These are phyloP conservation scores for Suillus ampliporus DNA, from an alignment of 768 basidiomycete genomes.

Conservation along the genomic window DNA sequence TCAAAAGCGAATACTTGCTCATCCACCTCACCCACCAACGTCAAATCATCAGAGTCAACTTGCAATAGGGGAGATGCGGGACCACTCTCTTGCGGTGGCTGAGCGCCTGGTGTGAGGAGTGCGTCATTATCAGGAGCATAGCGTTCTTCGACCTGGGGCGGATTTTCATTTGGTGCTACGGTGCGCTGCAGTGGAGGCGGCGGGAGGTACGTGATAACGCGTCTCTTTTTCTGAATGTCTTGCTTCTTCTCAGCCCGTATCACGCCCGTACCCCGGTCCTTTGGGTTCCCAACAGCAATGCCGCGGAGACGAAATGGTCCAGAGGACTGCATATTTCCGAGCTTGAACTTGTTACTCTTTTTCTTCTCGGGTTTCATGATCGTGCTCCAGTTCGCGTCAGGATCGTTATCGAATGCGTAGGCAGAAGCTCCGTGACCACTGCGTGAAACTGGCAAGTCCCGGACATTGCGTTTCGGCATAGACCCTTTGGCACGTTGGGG, in stretches of 20 bases:
- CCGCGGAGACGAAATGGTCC: conserved; percentile 29
- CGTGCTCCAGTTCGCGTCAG: conserved; percentile 21
- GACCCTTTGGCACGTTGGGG: conserved; percentile 9
- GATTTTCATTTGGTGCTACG: not conserved
- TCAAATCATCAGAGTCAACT: conserved; percentile 32
- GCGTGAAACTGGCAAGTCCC: not conserved
- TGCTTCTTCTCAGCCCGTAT: conserved; percentile 6
- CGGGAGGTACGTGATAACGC: conserved; percentile 36
- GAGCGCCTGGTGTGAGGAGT: not conserved
- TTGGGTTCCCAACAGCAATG: not conserved
- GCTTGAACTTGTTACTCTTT: not conserved
- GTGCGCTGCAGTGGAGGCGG: conserved; percentile 20
- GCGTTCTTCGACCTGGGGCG: not conserved
- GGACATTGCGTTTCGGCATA: conserved; percentile 8
- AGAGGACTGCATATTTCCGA: conserved; percentile 20
- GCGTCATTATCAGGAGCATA: not conserved
- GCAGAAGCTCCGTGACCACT: conserved; percentile 13
- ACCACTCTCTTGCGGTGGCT: not conserved
- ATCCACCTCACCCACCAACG: conserved; percentile 32
- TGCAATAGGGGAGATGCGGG: conserved; percentile 10
- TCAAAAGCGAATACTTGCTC: conserved; percentile 20
- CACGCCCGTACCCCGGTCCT: not conserved
- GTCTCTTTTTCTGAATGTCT: conserved; percentile 13
- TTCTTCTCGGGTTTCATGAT: conserved; percentile 12
- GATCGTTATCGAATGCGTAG: conserved; percentile 29